Conservation (phyloP, 495 filamentous ascomycete species). For the Aspergillus ostianus region DNA sequence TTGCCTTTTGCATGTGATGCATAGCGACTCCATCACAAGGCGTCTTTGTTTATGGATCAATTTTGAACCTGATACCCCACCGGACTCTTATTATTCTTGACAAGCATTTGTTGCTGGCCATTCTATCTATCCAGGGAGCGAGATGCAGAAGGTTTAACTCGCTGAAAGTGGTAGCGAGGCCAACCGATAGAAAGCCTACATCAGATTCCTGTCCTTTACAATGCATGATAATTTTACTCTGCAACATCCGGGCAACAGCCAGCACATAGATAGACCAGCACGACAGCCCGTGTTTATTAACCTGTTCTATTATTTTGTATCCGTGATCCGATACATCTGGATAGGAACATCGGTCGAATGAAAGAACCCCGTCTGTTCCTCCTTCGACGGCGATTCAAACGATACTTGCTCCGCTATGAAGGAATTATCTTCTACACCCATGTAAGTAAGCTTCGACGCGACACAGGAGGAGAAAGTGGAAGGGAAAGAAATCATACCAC, state of each 20-base stretch:
- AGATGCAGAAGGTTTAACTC: neutral
- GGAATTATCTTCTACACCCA: constrained; percentile 12
- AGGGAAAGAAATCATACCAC: constrained; percentile 45
- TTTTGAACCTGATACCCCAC: neutral
- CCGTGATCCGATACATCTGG: constrained; percentile 37
- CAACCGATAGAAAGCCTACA: too few relatives aligned
- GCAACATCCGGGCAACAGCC: too few relatives aligned
- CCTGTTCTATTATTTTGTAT: neutral
- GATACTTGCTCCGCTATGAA: constrained; percentile 44
- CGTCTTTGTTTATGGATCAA: neutral
- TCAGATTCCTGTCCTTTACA: neutral
- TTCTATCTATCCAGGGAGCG: neutral
- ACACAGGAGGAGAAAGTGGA: neutral
- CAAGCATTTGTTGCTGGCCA: neutral
- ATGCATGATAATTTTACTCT: neutral
- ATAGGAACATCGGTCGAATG: constrained; percentile 53
- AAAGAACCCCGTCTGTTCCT: constrained; percentile 58
- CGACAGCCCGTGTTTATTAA: neutral
- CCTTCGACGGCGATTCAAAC: constrained; percentile 41
- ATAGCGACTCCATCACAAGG: neutral
- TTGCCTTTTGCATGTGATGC: neutral
- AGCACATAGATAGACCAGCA: too few relatives aligned
- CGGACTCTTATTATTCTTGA: neutral
- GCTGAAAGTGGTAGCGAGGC: neutral
- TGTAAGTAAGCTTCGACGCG: neutral